These are phyloP conservation scores for Starmera amethionina DNA, from an alignment of 805 yeast species.

Conservation along the genomic window DNA sequence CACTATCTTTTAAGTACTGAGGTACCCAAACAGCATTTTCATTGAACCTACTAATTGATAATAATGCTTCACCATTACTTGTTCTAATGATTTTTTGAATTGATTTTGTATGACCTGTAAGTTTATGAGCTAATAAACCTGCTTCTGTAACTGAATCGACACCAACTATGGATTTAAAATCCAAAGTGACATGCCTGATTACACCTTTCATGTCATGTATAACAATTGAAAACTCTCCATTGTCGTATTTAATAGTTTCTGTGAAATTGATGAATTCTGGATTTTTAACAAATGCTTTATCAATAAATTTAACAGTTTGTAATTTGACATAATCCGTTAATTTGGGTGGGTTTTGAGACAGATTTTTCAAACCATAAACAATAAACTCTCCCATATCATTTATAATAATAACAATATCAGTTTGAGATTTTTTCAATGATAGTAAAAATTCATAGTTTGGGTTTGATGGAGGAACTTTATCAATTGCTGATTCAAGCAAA, in stretches of 20 bases:
- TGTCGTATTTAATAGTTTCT: conserved; percentile 17
- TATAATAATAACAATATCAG: conserved; percentile 33
- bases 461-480: conserved; percentile 3
- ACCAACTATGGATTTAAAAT: conserved; percentile 14
- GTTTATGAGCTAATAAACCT: conserved; percentile 37
- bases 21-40: conserved; percentile 58
- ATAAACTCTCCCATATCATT: conserved; percentile 31
- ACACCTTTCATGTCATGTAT: conserved; percentile 36
- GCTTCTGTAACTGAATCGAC: conserved; percentile 6
- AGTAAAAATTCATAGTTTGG: conserved; percentile 14
- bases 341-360: conserved; percentile 47
- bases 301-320: conserved; percentile 13
- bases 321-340: conserved; percentile 33
- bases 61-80: conserved; percentile 48
- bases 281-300: conserved; percentile 18
- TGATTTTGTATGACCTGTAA: conserved; percentile 84
- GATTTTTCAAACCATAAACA: conserved; percentile 38
- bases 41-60: conserved; percentile 52
- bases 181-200: conserved; percentile 23
- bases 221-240: conserved; percentile 27
- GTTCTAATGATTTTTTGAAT: conserved; percentile 60
- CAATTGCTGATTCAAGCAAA: conserved; percentile 21
- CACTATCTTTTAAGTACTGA: conserved; percentile 20
- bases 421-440: conserved; percentile 19
- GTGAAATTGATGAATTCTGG: conserved; percentile 27